A percentile compares a stretch with the other conserved stretches of the same genome.
Evolutionary conservation across 257 asterid genomes (phyloP).

Genomic region (Apocynum venetum): DNA sequence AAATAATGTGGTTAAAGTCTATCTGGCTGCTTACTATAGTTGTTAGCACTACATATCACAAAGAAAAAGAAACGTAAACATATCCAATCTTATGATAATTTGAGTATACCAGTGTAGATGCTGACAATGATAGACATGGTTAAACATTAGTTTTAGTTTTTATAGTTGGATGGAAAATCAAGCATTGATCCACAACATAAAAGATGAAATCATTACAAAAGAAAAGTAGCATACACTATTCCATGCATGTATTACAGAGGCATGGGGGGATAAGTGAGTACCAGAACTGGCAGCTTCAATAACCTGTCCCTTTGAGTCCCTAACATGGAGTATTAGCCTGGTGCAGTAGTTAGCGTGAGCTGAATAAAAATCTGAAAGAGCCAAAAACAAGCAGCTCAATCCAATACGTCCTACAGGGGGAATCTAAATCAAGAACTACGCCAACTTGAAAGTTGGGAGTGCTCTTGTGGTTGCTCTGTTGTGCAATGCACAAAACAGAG

Average conservation of each 20-base stretch:
- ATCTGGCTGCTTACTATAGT: not conserved
- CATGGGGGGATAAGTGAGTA: conserved; percentile 13
- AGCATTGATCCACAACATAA: not conserved
- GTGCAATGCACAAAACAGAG: not conserved
- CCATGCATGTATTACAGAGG: not conserved
- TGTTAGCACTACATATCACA: not conserved
- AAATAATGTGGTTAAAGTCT: not conserved
- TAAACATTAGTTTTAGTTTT: not conserved
- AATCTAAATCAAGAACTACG: conserved; percentile 25
- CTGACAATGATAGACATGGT: not conserved
- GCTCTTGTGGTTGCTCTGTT: not conserved
- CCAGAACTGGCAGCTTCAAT: conserved; percentile 52
- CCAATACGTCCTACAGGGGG: conserved; percentile 41
- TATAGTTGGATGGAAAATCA: not conserved
- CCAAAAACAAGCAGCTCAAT: conserved; percentile 30
- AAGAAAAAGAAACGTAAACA: not conserved
- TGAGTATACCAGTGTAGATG: not conserved
- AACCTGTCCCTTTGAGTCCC: conserved; percentile 36
- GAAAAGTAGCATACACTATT: not conserved
- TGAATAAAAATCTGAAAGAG: conserved; percentile 38
- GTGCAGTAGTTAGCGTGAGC: conserved; percentile 26
- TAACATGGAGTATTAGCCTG: conserved; percentile 29
- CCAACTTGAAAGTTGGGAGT: conserved; percentile 20
- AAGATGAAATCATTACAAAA: not conserved
- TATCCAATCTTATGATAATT: not conserved